Evolutionary conservation across 768 basidiomycete species (phyloP), one percentile per base, ranked within the genome.

Genomic region (Pholiota conissans): DNA sequence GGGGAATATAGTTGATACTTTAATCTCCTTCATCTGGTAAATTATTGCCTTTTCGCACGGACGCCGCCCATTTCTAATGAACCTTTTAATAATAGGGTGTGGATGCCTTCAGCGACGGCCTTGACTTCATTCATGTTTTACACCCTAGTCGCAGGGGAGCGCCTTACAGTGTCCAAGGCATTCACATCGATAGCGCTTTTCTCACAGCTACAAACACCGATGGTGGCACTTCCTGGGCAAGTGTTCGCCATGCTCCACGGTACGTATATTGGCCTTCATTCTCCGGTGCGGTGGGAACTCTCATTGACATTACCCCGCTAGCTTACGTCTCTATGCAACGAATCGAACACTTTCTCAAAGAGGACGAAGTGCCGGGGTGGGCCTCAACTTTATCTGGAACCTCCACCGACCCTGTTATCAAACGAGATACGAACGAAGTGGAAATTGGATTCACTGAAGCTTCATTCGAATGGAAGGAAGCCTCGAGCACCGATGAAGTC

Each of bases 121-220:
- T 74, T 89, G 10, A 72, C 74, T 3, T 79, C 85, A 2, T 90
- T 89, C 67, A 71, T 86, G 39, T 85, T 80, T 63, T 90, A 86
- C 62, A 89, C 90, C 7, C 71, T 88, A 20, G 74, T 91, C 40
- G 88, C 84, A 5, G 78, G 80, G 14, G 68, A 89, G 59, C 79
- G 76, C 22, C 70, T 93, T 18, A 92, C 90, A 0, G 88, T 93
- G 3, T 85, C 89, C 0, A 86, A 87, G 59, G 91, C 91, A 0
- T 93, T 93, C 73, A 91, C 91, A 0, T 81, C 91, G 0, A 80
- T 93, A 20, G 85, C 90, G 1, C 74, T 93, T 18, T 93, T 95
- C 72, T 77, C 83, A 1, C 83, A 89, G 68, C 73, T 93, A 3
- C 85, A 89, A 61, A 79, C 76, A 27, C 84, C 87, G 2, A 86